Base-by-base conservation (phyloP, 805 yeast species). In the Pichia rugopelliculosa region DNA sequence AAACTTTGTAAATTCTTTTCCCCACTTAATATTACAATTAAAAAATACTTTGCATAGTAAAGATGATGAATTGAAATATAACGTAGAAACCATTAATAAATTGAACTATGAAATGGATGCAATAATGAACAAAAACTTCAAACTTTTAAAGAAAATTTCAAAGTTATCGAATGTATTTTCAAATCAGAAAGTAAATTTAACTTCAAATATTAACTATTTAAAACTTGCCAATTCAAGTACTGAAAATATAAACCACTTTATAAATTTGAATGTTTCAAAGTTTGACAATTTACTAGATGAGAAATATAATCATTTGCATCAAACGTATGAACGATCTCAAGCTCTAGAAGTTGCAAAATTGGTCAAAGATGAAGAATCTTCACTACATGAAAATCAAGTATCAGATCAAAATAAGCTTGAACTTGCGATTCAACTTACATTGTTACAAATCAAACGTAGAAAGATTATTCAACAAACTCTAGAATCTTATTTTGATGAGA, bases 331-430 rank as follows among this genome's bases (percentile, higher is more conserved):
- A 60, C 72, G 85, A 44, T 69, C 82, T 1, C 90, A 84, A 59
- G 81, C 87, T 1, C 64, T 79, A 54, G 74, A 73, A 51, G 58
- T 80, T 51, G 87, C 86, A 0, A 71, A 75, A 48, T 53, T 76
- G 18, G 87, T 79, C 0, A 79, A 80, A 49, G 71, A 68, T 39
- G 80, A 79, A 53, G 87, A 66, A 48, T 51, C 54, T 8, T 11
- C 36, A 9, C 40, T 48, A 5, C 18, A 4, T 5, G 42, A 39
- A 18, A 44, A 42, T n/a, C 15, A 13, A 3, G 51, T 45, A 21
- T 24, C 15, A 3, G 23, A 27, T 15, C 6, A 9, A 4, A 36
- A 44, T 13, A 60, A 60, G 25, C 40, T 57, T 18, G 54, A 48
- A 22, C 59, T 70, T 3, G 73, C 74, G 0, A 53, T 59, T 24